Evolutionary conservation across 805 yeast genomes (phyloP).

Genomic region (Wickerhamomyces subpelliculosus): DNA sequence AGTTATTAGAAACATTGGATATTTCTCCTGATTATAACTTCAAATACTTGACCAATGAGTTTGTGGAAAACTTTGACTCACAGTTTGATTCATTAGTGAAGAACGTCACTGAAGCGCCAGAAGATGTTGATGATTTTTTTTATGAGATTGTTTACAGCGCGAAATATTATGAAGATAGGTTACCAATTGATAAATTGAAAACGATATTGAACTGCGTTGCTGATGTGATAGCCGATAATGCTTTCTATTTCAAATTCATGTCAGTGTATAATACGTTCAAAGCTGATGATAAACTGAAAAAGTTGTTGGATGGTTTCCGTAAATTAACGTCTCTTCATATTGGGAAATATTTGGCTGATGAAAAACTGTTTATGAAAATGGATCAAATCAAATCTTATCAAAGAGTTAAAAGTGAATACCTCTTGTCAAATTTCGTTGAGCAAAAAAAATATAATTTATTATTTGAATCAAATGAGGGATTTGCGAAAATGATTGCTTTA

Average conservation of each 20-base stretch:
- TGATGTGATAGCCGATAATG: slow-evolving; percentile 3
- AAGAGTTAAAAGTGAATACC: neutral
- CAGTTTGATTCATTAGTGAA: neutral
- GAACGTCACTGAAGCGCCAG: slow-evolving; percentile 1
- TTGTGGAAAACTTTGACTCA: neutral
- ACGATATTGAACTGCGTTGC: slow-evolving; percentile 14
- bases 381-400: slow-evolving; percentile 4
- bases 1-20: neutral
- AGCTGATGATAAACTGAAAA: slow-evolving; percentile 14
- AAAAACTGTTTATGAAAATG: slow-evolving; percentile 34
- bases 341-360: slow-evolving; percentile 10
- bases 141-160: slow-evolving; percentile 17
- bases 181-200: slow-evolving; percentile 4
- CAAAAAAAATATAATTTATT: slow-evolving; percentile 58
- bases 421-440: slow-evolving; percentile 5
- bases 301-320: slow-evolving; percentile 20
- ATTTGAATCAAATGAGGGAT: slow-evolving; percentile 76
- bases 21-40: slow-evolving; percentile 2
- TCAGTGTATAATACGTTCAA: slow-evolving; percentile 23
- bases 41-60: slow-evolving; percentile 6
- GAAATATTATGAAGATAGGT: slow-evolving; percentile 11
- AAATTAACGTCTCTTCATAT: slow-evolving; percentile 15
- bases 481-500: slow-evolving; percentile 52
- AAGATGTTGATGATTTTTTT: slow-evolving; percentile 9
- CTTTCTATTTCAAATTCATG: slow-evolving; percentile 22